These are phyloP conservation scores for Starmerella lactis-condensi DNA, from an alignment of 805 yeast species.

Conservation along the genomic window DNA sequence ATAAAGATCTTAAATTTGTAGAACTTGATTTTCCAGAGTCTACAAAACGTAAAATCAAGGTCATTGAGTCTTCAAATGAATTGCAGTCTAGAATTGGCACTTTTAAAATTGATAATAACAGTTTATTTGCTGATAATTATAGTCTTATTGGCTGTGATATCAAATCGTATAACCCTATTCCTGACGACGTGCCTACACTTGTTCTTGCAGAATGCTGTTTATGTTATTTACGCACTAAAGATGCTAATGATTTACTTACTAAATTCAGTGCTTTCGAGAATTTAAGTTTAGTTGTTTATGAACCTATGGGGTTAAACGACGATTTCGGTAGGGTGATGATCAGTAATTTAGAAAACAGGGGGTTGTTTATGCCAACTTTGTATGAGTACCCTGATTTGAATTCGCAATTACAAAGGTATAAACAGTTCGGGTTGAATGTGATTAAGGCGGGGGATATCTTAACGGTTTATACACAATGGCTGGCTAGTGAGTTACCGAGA, in stretches of 20 bases:
- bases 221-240: conserved; percentile 43
- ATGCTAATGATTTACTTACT: conserved; percentile 29
- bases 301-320: conserved; percentile 46
- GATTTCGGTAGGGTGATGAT: conserved; percentile 54
- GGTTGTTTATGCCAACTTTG: conserved; percentile 43
- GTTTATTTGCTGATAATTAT: conserved; percentile 23
- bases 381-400: conserved; percentile 32
- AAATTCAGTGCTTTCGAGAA: conserved; percentile 25
- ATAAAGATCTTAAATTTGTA: conserved; percentile 26
- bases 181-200: conserved; percentile 32
- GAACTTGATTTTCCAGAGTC: conserved; percentile 51
- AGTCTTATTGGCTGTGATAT: conserved; percentile 40
- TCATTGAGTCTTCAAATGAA: conserved; percentile 24
- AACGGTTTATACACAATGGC: conserved; percentile 28
- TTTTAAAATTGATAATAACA: conserved; percentile 17
- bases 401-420: conserved; percentile 26
- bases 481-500: conserved; percentile 23
- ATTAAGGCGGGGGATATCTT: conserved; percentile 29
- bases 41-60: conserved; percentile 32
- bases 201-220: conserved; percentile 59
- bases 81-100: too few relatives aligned
- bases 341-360: conserved; percentile 39
- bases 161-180: conserved; percentile 23
- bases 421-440: conserved; percentile 13
- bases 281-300: conserved; percentile 33